Evolutionary conservation across 768 basidiomycete species (phyloP).

Genomic region (Clavaria fumosa): DNA sequence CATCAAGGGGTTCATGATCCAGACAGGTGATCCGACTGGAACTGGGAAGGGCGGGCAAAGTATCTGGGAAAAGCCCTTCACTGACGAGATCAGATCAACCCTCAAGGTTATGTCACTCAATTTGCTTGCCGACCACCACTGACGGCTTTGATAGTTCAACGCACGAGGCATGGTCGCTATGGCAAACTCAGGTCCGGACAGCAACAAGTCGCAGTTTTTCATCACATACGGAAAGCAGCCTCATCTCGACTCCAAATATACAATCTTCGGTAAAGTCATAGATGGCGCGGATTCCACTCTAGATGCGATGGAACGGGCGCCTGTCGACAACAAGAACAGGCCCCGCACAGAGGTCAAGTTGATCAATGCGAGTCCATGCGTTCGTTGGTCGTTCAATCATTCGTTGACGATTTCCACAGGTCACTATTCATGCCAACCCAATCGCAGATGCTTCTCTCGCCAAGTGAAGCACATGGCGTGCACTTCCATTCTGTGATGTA

Average conservation of each 20-base stretch:
- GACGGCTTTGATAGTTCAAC: conserved; percentile 56
- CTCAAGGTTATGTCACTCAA: conserved; percentile 49
- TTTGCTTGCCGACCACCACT: conserved; percentile 13
- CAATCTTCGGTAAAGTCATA: conserved; percentile 95
- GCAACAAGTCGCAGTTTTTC: conserved; percentile 88
- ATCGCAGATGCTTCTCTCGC: conserved; percentile 60
- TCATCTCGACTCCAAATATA: conserved; percentile 88
- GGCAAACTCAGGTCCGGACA: conserved; percentile 92
- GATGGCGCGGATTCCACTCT: conserved; percentile 91
- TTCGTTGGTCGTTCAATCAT: conserved; percentile 6
- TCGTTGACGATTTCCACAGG: conserved; percentile 21
- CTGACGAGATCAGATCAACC: conserved; percentile 87
- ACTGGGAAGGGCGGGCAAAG: conserved; percentile 95
- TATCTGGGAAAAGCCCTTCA: conserved; percentile 86
- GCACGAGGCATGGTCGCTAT: conserved; percentile 89
- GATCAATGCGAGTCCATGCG: conserved; percentile 40
- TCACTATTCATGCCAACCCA: conserved; percentile 90
- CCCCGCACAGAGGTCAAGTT: conserved; percentile 79
- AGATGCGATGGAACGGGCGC: conserved; percentile 85
- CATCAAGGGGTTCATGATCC: conserved; percentile 93
- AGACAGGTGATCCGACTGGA: conserved; percentile 81
- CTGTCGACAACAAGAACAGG: conserved; percentile 81
- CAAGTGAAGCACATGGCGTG: conserved; percentile 7
- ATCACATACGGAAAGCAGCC: conserved; percentile 85
- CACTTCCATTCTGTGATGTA: background rate